phyloP scores from a whole-genome alignment of 108 stramenopile species.

The Halocafeteria seosinensis region DNA sequence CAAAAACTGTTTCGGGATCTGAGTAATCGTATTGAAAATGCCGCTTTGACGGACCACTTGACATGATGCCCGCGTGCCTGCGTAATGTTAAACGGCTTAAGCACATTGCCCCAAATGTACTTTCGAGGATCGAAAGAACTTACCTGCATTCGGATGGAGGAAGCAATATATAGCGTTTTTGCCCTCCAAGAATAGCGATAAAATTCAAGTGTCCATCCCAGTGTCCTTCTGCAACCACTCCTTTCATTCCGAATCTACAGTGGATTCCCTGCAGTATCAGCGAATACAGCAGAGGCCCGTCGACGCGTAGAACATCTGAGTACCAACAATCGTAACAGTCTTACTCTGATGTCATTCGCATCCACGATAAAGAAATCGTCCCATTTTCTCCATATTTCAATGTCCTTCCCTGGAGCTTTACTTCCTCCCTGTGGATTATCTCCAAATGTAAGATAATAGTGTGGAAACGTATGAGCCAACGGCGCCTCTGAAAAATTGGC shows the following conservation, averaged over 20 bases:
- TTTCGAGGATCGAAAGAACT: neutral
- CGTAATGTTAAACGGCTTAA: too few species aligned
- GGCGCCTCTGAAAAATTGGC: neutral
- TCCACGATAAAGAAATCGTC: neutral
- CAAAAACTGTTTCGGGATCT: conserved; percentile 4
- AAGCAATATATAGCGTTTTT: conserved; percentile 72
- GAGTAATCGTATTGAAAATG: conserved; percentile 47
- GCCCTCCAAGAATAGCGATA: conserved; percentile 74
- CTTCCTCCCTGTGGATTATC: neutral
- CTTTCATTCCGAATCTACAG: conserved; percentile 45
- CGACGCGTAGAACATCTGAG: too few species aligned
- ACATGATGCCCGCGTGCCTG: conserved; percentile 7
- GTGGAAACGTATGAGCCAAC: neutral
- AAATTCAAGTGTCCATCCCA: conserved; percentile 76
- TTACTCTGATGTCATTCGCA: neutral
- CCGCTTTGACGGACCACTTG: conserved; percentile 47
- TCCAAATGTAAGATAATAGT: neutral
- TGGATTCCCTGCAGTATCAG: conserved; percentile 75
- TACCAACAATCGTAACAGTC: too few species aligned
- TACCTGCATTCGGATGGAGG: conserved; percentile 61
- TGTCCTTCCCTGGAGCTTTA: neutral
- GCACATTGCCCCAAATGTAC: conserved; percentile 14
- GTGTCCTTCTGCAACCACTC: conserved; percentile 79
- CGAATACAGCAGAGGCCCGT: too few species aligned
- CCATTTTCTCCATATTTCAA: neutral